Percentiles rank a stretch among this genome's conserved stretches.
Conservation (phyloP, 2,329 filamentous ascomycete genomes). For the Diaporthe amygdali region DNA sequence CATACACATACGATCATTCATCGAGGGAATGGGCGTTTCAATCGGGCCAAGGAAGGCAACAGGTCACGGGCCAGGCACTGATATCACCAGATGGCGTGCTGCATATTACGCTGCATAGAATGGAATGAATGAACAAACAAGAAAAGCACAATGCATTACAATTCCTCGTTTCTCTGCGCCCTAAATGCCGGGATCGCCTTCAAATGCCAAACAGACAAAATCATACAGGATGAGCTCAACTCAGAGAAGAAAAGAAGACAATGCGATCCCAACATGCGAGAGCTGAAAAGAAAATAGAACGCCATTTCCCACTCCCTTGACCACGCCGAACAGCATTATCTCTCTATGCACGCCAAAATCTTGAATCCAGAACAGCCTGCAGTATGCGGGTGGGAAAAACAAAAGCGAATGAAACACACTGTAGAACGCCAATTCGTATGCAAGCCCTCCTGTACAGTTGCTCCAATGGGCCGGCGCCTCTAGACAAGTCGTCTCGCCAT, state of each 20-base stretch:
- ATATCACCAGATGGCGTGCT: background rate
- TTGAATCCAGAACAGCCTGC: background rate
- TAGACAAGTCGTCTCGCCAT: background rate
- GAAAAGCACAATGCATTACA: background rate
- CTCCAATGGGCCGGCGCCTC: background rate
- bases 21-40: background rate
- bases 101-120: background rate
- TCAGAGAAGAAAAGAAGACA: background rate
- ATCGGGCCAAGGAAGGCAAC: background rate
- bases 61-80: background rate
- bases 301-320: background rate
- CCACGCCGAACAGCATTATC: background rate
- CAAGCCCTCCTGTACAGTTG: constrained; percentile 12
- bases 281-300: background rate
- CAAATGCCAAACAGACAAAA: background rate
- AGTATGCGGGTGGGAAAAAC: background rate
- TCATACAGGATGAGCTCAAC: constrained; percentile 16
- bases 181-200: background rate
- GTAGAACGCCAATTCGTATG: constrained; percentile 18
- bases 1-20: background rate
- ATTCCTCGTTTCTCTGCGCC: background rate
- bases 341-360: background rate
- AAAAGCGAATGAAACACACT: background rate
- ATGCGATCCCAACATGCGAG: background rate
- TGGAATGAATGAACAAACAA: background rate